These are phyloP conservation scores for Wickerhamiella sorbophila DNA, from an alignment of 805 yeast species.

Conservation along the genomic window DNA sequence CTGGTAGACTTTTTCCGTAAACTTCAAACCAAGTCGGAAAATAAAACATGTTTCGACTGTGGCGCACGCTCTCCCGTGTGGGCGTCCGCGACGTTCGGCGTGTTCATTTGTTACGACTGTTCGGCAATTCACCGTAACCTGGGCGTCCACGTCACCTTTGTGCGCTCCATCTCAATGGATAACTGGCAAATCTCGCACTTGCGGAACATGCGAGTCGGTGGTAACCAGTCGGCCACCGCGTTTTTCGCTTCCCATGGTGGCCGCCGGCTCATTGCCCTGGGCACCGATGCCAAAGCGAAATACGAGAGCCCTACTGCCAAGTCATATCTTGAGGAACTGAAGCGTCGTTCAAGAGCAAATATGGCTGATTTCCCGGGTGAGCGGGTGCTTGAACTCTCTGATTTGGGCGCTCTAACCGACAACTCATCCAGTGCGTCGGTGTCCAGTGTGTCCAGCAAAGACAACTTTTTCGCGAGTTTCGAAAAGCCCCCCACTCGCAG, in stretches of 20 bases:
- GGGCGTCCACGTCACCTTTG: constrained; percentile 94
- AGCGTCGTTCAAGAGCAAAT: constrained; percentile 52
- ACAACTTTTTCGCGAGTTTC: constrained; percentile 88
- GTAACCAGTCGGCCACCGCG: constrained; percentile 75
- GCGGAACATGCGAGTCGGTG: constrained; percentile 87
- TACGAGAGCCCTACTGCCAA: constrained; percentile 71
- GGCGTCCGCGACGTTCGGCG: constrained; percentile 96
- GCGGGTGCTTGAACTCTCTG: constrained; percentile 44
- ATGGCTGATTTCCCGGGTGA: constrained; percentile 56
- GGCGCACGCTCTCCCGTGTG: constrained; percentile 90
- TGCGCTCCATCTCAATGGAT: constrained; percentile 80
- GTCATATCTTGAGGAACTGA: constrained; percentile 67
- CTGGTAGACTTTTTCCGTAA: constrained; percentile 49
- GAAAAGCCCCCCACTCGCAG: constrained; percentile 39
- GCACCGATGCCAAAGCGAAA: constrained; percentile 54
- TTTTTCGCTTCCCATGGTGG: constrained; percentile 80
- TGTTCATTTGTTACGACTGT: constrained; percentile 83
- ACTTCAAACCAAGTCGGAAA: constrained; percentile 53
- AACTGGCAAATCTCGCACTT: constrained; percentile 87
- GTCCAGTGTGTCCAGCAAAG: constrained; percentile 26
- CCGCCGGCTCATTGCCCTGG: constrained; percentile 43
- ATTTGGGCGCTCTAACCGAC: constrained; percentile 13
- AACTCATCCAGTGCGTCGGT: constrained; percentile 10
- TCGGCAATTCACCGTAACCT: constrained; percentile 89
- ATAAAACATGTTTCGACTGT: constrained; percentile 82